Conservation (phyloP, 1,284 basidiomycete species). For the Cryptococcus floricola region DNA sequence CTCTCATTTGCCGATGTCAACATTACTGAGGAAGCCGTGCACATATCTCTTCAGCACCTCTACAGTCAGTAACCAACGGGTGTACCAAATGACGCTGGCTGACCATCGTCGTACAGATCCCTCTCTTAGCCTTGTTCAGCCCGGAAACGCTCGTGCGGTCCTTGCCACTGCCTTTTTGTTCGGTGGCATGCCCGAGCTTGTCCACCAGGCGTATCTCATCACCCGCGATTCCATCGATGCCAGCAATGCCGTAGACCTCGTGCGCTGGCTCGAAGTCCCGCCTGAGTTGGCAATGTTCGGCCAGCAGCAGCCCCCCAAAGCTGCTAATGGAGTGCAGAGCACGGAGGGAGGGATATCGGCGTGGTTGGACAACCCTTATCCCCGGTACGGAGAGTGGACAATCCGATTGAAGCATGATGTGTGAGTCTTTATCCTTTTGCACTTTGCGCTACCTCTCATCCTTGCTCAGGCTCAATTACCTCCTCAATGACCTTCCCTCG, state of each 20-base stretch:
- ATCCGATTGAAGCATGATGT: slow-evolving; percentile 32
- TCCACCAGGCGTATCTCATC: slow-evolving; percentile 68
- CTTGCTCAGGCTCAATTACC: slow-evolving; percentile 71
- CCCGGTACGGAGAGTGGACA: slow-evolving; percentile 39
- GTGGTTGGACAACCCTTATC: slow-evolving; percentile 12
- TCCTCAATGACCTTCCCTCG: slow-evolving; percentile 66
- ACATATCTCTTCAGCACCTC: slow-evolving; percentile 42
- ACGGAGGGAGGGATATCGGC: slow-evolving; percentile 1
- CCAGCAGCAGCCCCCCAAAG: not conserved
- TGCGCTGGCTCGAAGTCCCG: slow-evolving; percentile 56
- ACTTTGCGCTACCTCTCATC: slow-evolving; percentile 52
- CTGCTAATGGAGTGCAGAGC: not conserved
- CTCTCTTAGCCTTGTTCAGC: slow-evolving; percentile 53
- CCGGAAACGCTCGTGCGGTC: slow-evolving; percentile 72
- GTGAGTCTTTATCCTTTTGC: slow-evolving; percentile 18
- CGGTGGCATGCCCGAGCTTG: slow-evolving; percentile 77
- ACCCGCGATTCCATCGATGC: slow-evolving; percentile 69
- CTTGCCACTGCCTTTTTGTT: slow-evolving; percentile 75
- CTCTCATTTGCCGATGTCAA: slow-evolving; percentile 70
- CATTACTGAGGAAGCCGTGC: slow-evolving; percentile 58
- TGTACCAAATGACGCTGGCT: not conserved
- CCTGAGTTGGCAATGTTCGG: slow-evolving; percentile 6
- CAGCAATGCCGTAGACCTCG: slow-evolving; percentile 68
- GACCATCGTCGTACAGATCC: slow-evolving; percentile 17
- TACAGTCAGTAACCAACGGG: slow-evolving; percentile 28